phyloP scores from a whole-genome alignment of 345 rosid species.

The Schrenkiella parvula region DNA sequence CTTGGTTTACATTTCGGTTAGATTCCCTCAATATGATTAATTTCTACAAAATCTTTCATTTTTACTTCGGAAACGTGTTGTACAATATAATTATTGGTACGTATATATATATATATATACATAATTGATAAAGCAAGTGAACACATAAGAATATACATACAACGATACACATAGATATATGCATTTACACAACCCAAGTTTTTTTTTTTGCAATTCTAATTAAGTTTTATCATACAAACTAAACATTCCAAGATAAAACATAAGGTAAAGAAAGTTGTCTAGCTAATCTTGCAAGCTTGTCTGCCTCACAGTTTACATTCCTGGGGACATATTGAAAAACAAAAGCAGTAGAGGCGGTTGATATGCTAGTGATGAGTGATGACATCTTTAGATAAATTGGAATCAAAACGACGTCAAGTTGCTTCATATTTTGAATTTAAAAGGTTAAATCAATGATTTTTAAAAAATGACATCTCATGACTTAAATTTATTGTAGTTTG shows the following conservation, averaged over 20 bases:
- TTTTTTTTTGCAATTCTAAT: not conserved
- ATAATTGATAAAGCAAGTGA: not conserved
- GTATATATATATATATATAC: not conserved
- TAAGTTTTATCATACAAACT: not conserved
- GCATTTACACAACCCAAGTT: not conserved
- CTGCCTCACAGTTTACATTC: not conserved
- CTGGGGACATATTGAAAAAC: not conserved
- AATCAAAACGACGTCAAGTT: not conserved
- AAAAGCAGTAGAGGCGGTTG: not conserved
- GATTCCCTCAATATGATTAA: not conserved
- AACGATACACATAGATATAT: not conserved
- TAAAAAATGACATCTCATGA: not conserved
- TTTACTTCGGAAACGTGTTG: not conserved
- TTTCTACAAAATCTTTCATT: not conserved
- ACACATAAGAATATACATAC: not conserved
- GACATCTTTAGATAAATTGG: not conserved
- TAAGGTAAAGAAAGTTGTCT: not conserved
- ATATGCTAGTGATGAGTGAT: not conserved
- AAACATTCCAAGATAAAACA: not conserved
- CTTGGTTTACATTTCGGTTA: not conserved
- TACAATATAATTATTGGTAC: not conserved
- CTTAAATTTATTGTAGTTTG: not conserved
- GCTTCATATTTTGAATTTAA: not conserved
- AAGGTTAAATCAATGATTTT: not conserved
- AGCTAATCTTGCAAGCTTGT: not conserved